These are phyloP conservation scores for Prosopis cineraria DNA, from an alignment of 306 rosid species.

Conservation along the genomic window DNA sequence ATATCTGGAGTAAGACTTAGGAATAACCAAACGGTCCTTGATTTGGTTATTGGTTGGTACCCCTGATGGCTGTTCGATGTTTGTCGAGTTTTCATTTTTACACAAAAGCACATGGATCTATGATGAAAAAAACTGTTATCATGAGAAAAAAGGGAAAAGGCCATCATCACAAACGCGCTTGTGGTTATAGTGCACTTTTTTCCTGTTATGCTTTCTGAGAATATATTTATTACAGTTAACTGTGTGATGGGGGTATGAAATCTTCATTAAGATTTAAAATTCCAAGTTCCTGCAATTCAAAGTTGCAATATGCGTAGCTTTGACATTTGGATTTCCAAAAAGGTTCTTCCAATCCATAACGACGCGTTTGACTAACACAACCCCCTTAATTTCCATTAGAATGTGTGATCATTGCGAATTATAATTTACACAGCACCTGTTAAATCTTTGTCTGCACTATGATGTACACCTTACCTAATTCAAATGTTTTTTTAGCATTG, in stretches of 20 bases:
- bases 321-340: neutral
- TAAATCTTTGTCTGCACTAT: constrained; percentile 26
- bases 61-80: neutral
- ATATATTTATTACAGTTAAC: neutral
- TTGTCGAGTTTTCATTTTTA: neutral
- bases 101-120: neutral
- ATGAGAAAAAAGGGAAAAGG: neutral
- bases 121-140: neutral
- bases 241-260: neutral
- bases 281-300: constrained; percentile 10
- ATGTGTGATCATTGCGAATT: constrained; percentile 1
- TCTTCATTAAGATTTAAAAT: neutral
- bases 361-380: constrained; percentile 36
- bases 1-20: neutral
- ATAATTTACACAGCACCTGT: neutral
- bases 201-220: neutral
- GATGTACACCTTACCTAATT: constrained; percentile 12
- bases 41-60: neutral
- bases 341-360: constrained; percentile 8
- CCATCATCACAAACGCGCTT: neutral
- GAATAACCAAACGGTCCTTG: neutral
- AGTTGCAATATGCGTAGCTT: constrained; percentile 4
- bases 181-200: neutral
- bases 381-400: neutral
- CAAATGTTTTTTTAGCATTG: neutral